Evolutionary conservation across 331 rosid species (phyloP), one percentile per base, ranked within the genome.

Genomic region (Rhamnella rubrinervis): DNA sequence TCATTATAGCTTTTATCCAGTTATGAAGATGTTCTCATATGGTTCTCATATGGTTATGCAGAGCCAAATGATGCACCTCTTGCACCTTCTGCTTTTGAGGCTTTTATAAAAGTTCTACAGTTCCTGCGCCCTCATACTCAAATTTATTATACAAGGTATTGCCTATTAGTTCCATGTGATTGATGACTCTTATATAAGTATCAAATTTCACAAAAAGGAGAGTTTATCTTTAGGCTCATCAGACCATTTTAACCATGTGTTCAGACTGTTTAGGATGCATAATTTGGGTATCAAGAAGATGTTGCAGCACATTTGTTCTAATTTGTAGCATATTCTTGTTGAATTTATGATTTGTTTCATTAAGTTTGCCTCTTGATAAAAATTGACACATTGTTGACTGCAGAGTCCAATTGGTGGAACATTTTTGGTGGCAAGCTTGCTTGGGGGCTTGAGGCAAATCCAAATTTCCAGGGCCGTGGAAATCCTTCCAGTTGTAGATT

Each of bases 61-160:
- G 98, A 97, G 68, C 98, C 97, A 66, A 87, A 84, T 70, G 97
- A 89, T 81, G 98, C 97, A 7, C 96, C 98, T 83, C 98, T 93
- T 73, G 97, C 98, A 76, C 88, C 98, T 13, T 84, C 97, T 35
- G 81, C 95, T 38, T 93, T 93, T 78, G 97, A 93, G 82, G 95
- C 96, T 79, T 93, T 93, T 78, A 89, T 91, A 19, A 91, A 91
- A 84, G 97, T 93, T 81, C 98, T 97, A 26, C 78, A 79, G 68
- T 93, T 88, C 70, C 71, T 91, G 68, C 98, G 98, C 51, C 97
- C 98, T 47, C 92, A 84, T 82, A 87, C 88, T 73, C 98, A 93
- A 88, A 91, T 93, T 78, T 93, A 90, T 79, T 93, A 97, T 79
- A 93, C 96, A 44, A 93, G 98, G 98, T 93, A 86, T 51, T 68